Percentiles rank a stretch among this genome's conserved stretches.
These are phyloP conservation scores for Trichoderma parareesei DNA, from an alignment of 495 filamentous ascomycete species.

Conservation along the genomic window DNA sequence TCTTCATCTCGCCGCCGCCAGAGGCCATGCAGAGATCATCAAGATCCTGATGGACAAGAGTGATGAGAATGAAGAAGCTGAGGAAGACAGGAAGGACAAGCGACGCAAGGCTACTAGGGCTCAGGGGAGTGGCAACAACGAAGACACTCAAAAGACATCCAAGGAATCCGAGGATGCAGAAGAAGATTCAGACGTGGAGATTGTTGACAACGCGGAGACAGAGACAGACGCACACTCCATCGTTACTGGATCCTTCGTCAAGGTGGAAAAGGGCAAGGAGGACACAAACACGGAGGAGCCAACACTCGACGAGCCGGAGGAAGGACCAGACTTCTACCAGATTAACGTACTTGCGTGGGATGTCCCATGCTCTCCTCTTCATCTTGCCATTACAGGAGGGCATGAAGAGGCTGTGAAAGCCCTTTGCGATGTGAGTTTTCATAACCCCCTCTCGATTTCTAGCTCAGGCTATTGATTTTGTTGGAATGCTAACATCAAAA, in stretches of 20 bases:
- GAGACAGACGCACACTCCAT: constrained; percentile 37
- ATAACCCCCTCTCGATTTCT: not conserved
- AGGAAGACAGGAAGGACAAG: constrained; percentile 47
- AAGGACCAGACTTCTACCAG: constrained; percentile 70
- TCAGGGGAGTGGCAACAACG: constrained; percentile 11
- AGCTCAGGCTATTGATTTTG: constrained; percentile 1
- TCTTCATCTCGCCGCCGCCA: constrained; percentile 64
- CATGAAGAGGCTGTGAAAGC: constrained; percentile 57
- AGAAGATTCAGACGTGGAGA: constrained; percentile 13
- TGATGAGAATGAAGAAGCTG: constrained; percentile 58
- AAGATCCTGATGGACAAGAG: constrained; percentile 62
- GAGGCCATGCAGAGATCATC: constrained; percentile 61
- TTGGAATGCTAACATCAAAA: constrained; percentile 16
- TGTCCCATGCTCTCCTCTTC: constrained; percentile 57
- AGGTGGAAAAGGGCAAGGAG: constrained; percentile 41
- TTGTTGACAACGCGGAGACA: constrained; percentile 18
- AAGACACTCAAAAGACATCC: constrained; percentile 15
- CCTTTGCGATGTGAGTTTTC: constrained; percentile 45
- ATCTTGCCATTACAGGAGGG: constrained; percentile 67
- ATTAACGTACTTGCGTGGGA: constrained; percentile 73
- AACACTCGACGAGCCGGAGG: constrained; percentile 44
- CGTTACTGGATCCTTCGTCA: constrained; percentile 60
- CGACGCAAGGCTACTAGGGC: constrained; percentile 29
- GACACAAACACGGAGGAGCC: constrained; percentile 21
- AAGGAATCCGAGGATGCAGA: constrained; percentile 21